Base-by-base conservation (phyloP, 495 filamentous ascomycete genomes). In the Penicillium maclennaniae region DNA sequence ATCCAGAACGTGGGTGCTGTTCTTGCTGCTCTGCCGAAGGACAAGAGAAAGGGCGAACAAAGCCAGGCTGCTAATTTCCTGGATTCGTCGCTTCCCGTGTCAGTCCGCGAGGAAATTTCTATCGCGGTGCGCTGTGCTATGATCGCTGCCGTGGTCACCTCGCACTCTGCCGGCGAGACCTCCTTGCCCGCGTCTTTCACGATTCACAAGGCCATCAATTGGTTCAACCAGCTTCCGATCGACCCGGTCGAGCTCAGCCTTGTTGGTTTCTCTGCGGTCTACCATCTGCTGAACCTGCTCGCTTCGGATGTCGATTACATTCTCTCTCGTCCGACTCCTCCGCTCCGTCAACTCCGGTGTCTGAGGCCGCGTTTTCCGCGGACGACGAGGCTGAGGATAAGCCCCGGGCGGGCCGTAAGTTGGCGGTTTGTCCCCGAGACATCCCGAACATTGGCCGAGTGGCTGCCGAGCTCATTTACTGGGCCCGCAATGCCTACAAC, bases 81-180 rank as follows among this genome's bases (percentile, higher is more conserved):
- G 0, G 72, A 78, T 46, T 76, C 73, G 1, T 78, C 79, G 3
- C 62, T 75, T 3, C 74, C 73, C 21, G 68, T 78, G 37, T 72
- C 74, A 9, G 74, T 83, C 16, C 75, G 81, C 6, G 76, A 79
- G 3, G 89, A 92, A 58, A 80, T 90, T 20, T 77, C 76, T 15
- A 79, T 87, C 53, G 84, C 90, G 3, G 81, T 95, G 9, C 82
- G 85, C 19, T 90, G 90, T 54, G 89, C 91, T 8, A 92, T 91
- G 81, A 86, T 87, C 44, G 82, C 88, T 12, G 79, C 86, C 10
- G 80, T 92, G 37, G 74, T 91, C 16, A 70, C 66, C 1, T 67
- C 70, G 7, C 62, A 69, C 41, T 63, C 67, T 14, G 62, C 63
- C 0, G 65, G 68, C n/a, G 69, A 74, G 28, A 65, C 54, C 7